A percentile compares a stretch with the other conserved stretches of the same genome.
Evolutionary conservation across 1,139 yeast species (phyloP).

Genomic region (Geotrichum histeridarum): DNA sequence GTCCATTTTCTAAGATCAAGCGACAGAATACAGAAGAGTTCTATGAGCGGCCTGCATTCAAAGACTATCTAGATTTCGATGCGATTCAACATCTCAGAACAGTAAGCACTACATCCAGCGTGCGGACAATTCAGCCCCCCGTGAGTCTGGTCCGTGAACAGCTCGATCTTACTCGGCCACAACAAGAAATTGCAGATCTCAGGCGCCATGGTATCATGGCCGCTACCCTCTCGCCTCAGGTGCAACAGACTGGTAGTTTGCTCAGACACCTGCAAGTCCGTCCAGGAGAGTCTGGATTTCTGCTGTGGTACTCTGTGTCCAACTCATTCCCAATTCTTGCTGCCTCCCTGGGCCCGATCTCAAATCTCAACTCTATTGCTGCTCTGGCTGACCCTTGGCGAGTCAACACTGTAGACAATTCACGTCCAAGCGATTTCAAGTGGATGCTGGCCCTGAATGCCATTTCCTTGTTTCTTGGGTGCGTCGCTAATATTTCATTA

Average conservation of each 20-base stretch:
- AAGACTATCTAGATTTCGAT: not conserved
- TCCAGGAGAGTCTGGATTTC: not conserved
- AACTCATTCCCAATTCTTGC: constrained; percentile 67
- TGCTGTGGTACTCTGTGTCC: constrained; percentile 56
- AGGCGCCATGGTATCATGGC: not conserved
- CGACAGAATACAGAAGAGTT: not conserved
- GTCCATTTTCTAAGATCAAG: not conserved
- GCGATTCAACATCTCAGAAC: not conserved
- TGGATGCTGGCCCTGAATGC: constrained; percentile 54
- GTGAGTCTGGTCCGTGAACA: too few relatives aligned
- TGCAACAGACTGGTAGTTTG: not conserved
- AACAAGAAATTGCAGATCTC: not conserved
- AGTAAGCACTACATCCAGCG: not conserved
- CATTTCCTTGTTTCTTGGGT: constrained; percentile 57
- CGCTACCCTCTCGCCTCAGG: not conserved
- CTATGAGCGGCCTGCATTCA: not conserved
- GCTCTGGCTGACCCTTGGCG: constrained; percentile 75
- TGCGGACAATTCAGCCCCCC: not conserved
- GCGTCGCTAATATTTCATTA: constrained; percentile 59
- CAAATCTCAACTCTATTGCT: constrained; percentile 65
- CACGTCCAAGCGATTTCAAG: constrained; percentile 35
- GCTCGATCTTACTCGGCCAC: not conserved
- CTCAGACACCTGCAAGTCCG: not conserved
- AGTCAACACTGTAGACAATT: constrained; percentile 15
- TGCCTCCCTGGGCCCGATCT: constrained; percentile 73